These are phyloP conservation scores for Decorospora gaudefroyi DNA, from an alignment of 2,329 filamentous ascomycete species.

Conservation along the genomic window DNA sequence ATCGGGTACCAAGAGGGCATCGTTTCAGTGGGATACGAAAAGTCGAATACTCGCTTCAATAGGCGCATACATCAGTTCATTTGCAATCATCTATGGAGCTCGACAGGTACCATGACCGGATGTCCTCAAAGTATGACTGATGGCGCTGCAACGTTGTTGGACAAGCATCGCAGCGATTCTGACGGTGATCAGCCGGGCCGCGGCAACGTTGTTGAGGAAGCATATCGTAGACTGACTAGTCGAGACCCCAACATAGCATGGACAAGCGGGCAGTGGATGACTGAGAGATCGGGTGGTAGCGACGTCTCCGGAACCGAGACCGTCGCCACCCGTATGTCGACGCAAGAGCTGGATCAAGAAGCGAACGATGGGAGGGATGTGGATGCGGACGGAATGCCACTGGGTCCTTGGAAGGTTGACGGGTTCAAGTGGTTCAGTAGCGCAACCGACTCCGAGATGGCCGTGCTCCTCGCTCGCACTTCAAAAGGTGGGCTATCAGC, in stretches of 20 bases:
- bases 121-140: slow-evolving; percentile 72
- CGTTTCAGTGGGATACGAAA: slow-evolving; percentile 64
- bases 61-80: slow-evolving; percentile 65
- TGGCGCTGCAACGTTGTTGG: slow-evolving; percentile 53
- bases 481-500: slow-evolving; percentile 58
- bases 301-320: slow-evolving; percentile 73
- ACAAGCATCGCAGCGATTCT: slow-evolving; percentile 22
- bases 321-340: slow-evolving; percentile 49
- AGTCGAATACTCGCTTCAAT: slow-evolving; percentile 56
- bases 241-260: slow-evolving; percentile 60
- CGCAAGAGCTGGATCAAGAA: slow-evolving; percentile 30
- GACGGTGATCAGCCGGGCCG: slow-evolving; percentile 37
- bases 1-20: slow-evolving; percentile 64
- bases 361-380: slow-evolving; percentile 28
- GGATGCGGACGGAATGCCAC: slow-evolving; percentile 40
- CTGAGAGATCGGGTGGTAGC: slow-evolving; percentile 69
- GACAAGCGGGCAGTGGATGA: slow-evolving; percentile 82
- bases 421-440: slow-evolving; percentile 76
- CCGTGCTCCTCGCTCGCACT: slow-evolving; percentile 67
- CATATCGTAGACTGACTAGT: slow-evolving; percentile 59
- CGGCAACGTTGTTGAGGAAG: slow-evolving; percentile 56
- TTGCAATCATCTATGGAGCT: slow-evolving; percentile 62
- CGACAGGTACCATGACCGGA: slow-evolving; percentile 63
- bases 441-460: slow-evolving; percentile 67
- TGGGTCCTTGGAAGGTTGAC: slow-evolving; percentile 64